These are phyloP conservation scores for Thermomucor indicae-seudaticae DNA, from an alignment of 371 early-diverging fungal species.

Conservation along the genomic window DNA sequence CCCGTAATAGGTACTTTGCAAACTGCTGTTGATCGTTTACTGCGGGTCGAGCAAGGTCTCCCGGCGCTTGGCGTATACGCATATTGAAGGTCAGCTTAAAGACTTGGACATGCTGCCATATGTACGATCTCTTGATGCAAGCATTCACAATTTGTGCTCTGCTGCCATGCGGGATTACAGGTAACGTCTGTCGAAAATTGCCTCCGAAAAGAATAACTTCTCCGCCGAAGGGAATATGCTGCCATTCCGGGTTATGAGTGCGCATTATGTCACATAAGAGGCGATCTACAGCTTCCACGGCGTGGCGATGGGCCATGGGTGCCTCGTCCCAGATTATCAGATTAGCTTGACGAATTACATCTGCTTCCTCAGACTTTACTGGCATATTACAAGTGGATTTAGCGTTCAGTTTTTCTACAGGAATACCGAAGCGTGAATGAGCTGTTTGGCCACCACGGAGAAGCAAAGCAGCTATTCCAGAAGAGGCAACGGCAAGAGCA, in stretches of 20 bases:
- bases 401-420: neutral
- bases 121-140: neutral
- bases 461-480: constrained; percentile 1
- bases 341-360: constrained; percentile 3
- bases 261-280: constrained; percentile 18
- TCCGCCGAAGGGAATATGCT: constrained; percentile 24
- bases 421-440: neutral
- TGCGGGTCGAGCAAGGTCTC: neutral
- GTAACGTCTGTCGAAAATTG: constrained; percentile 4
- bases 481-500: constrained; percentile 5
- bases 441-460: constrained; percentile 4
- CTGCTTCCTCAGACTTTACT: neutral
- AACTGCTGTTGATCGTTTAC: constrained; percentile 10
- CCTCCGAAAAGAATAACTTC: constrained; percentile 17
- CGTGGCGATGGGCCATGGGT: constrained; percentile 16
- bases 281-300: constrained; percentile 19
- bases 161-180: neutral
- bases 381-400: constrained; percentile 11
- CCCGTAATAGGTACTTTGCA: constrained; percentile 3
- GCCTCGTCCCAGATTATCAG: constrained; percentile 34
- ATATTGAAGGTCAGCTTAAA: constrained; percentile 4
- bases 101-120: constrained; percentile 1
- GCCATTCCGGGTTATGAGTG: constrained; percentile 1
- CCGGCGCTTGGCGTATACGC: constrained; percentile 3
- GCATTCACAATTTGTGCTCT: constrained; percentile 3